Evolutionary conservation across 495 filamentous ascomycete genomes (phyloP).

Genomic region (Ascobolus immersus): DNA sequence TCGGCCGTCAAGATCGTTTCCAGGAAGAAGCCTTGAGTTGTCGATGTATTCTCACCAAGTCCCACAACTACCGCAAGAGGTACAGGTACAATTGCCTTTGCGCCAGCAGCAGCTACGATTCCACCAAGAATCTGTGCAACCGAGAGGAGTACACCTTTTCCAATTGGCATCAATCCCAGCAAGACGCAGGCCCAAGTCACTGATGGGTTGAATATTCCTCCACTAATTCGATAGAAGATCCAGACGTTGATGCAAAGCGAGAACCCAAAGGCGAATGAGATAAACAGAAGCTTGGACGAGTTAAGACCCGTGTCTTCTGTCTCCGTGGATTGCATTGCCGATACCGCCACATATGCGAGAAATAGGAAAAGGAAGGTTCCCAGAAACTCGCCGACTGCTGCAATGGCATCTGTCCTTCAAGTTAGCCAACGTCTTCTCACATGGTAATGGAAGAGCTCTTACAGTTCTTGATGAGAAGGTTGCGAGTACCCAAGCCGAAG

Average conservation of each 20-base stretch:
- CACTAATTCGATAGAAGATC: conserved; percentile 61
- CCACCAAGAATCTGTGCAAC: conserved; percentile 30
- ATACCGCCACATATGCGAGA: conserved; percentile 46
- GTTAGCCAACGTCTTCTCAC: too few species aligned
- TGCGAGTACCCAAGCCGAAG: too few species aligned
- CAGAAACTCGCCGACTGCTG: conserved; percentile 30
- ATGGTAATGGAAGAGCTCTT: too few species aligned
- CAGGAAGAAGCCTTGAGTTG: conserved; percentile 43
- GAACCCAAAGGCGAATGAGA: conserved; percentile 47
- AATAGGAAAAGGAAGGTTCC: conserved; percentile 69
- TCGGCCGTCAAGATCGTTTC: conserved; percentile 60
- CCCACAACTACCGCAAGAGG: conserved; percentile 8
- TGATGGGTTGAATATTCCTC: conserved; percentile 62
- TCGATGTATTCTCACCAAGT: conserved; percentile 21
- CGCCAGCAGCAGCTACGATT: conserved; percentile 34
- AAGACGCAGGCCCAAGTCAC: conserved; percentile 34
- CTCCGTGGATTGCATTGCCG: too few species aligned
- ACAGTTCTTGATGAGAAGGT: too few species aligned
- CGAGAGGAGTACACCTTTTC: conserved; percentile 27
- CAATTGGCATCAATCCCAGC: conserved; percentile 27
- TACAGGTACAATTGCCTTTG: conserved; percentile 10
- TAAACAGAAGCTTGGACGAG: conserved; percentile 53
- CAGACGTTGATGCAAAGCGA: conserved; percentile 57
- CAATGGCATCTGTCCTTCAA: too few species aligned
- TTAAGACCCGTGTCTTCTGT: too few species aligned